Base-by-base conservation (phyloP, 345 rosid species). In the Eucalyptus tenuipes region DNA sequence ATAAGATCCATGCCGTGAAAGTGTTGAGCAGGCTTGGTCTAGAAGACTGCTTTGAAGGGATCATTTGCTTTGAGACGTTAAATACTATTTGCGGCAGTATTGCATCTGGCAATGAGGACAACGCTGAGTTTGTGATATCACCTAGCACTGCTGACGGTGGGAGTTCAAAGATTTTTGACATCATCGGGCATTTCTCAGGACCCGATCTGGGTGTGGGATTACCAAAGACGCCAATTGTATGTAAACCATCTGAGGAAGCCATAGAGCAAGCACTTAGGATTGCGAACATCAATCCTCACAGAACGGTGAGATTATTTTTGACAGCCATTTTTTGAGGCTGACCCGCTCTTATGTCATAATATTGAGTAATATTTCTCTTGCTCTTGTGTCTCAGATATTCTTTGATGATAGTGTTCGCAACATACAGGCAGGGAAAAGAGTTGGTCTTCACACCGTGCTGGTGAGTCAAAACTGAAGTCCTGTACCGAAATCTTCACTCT, bases 391-490 rank as follows among this genome's bases (percentile, higher is more conserved):
- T 86, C 95, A 97, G 99, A 66, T 96, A 85, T 96, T 97, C 92
- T 96, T 97, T 27, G 99, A 97, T 64, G 99, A 97, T 71, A 97
- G 99, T 91, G 49, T 90, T 81, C 94, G 98, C 33, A 96, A 97
- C 94, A 93, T 96, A 55, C 94, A 94, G 87, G 88, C 97, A 11
- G 99, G 94, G 33, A 96, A 95, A 90, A 89, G 90, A 50, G 88
- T 94, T 25, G 98, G 99, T 5, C 96, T 97, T 55, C 92, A 94
- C 87, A 96, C 99, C 6, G 98, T 96, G 14, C 88, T 96, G 95
- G 99, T 96, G 87, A 93, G 97, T 66, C 45, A 24, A 88, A 17
- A 40, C 47, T 40, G 84, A 27, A 53, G 48, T 7, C 79, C 48
- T 29, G 49, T 40, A 75, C 29, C 47, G 8, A 75, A 40, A 40